Conservation (phyloP, 2,329 filamentous ascomycete species). For the Epichloe hybrida region DNA sequence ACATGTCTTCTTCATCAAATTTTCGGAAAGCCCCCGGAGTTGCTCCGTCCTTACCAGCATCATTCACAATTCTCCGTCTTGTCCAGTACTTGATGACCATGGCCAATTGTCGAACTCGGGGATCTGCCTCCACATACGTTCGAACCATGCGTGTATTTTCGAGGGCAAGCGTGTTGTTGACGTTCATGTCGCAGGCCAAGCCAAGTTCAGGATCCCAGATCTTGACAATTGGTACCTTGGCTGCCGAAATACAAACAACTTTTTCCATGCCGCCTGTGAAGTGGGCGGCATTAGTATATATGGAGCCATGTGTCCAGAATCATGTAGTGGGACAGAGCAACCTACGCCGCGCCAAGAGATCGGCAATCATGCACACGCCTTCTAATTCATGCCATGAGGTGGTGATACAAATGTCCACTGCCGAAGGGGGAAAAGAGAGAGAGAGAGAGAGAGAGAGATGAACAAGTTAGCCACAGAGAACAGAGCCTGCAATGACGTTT, state of each 20-base stretch:
- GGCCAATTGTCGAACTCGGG: slow-evolving; percentile 76
- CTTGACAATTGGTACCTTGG: slow-evolving; percentile 97
- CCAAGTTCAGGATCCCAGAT: slow-evolving; percentile 91
- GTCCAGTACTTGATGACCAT: slow-evolving; percentile 99
- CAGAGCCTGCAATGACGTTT: neutral
- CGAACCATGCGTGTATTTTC: slow-evolving; percentile 98
- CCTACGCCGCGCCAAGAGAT: slow-evolving; percentile 74
- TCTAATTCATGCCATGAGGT: slow-evolving; percentile 80
- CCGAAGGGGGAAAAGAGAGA: neutral
- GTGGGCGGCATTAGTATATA: neutral
- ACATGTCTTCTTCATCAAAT: neutral
- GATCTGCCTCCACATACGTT: slow-evolving; percentile 88
- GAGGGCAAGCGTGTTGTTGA: slow-evolving; percentile 89
- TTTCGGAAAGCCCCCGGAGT: neutral
- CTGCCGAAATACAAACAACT: slow-evolving; percentile 85
- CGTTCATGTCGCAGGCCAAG: slow-evolving; percentile 93
- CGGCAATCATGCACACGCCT: slow-evolving; percentile 79
- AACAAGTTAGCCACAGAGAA: slow-evolving; percentile 5
- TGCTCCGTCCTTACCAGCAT: slow-evolving; percentile 55
- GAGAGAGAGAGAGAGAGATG: no score
- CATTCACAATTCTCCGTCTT: slow-evolving; percentile 80
- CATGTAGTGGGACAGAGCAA: slow-evolving; percentile 6
- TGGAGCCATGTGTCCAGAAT: neutral
- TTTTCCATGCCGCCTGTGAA: slow-evolving; percentile 84
- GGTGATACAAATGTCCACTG: slow-evolving; percentile 96